Evolutionary conservation across 495 filamentous ascomycete genomes (phyloP).

Genomic region (Aspergillus conjunctus): DNA sequence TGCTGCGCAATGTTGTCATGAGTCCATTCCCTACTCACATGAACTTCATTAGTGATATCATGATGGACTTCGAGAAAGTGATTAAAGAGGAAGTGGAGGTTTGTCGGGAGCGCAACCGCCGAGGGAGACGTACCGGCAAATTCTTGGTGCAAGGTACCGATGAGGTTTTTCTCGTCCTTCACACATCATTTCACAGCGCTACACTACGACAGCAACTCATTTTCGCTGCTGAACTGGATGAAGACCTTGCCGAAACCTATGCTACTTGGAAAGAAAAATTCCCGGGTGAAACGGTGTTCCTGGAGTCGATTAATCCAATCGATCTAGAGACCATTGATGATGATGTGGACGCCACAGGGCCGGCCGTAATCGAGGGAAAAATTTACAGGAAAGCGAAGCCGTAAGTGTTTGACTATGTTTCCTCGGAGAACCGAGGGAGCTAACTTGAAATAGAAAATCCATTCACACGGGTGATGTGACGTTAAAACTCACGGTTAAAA

Average conservation of each 20-base stretch:
- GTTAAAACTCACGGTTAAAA: conserved; percentile 27
- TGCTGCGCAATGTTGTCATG: conserved; percentile 46
- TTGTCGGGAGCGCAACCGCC: conserved; percentile 32
- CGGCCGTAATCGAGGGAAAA: not conserved
- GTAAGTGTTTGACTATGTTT: not conserved
- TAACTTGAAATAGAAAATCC: conserved; percentile 1
- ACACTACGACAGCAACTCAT: conserved; percentile 38
- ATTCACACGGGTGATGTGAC: conserved; percentile 2
- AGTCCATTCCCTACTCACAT: conserved; percentile 40
- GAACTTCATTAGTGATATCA: conserved; percentile 34
- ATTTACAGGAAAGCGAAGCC: not conserved
- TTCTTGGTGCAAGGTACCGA: conserved; percentile 41
- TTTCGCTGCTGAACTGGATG: conserved; percentile 27
- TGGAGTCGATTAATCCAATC: conserved; percentile 1
- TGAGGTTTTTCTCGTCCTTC: conserved; percentile 33
- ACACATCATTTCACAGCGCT: conserved; percentile 38
- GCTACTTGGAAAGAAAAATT: conserved; percentile 2
- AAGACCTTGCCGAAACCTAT: conserved; percentile 1
- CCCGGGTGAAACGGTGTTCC: not conserved
- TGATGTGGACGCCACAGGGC: not conserved
- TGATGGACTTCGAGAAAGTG: conserved; percentile 29
- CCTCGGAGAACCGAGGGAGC: too few relatives aligned
- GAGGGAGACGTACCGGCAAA: conserved; percentile 26
- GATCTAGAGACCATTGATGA: not conserved
- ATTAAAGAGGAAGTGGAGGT: conserved; percentile 36